A percentile compares a stretch with the other conserved stretches of the same genome.
These are phyloP conservation scores for Chondrus crispus DNA, from an alignment of 23 red algal species.

Conservation along the genomic window DNA sequence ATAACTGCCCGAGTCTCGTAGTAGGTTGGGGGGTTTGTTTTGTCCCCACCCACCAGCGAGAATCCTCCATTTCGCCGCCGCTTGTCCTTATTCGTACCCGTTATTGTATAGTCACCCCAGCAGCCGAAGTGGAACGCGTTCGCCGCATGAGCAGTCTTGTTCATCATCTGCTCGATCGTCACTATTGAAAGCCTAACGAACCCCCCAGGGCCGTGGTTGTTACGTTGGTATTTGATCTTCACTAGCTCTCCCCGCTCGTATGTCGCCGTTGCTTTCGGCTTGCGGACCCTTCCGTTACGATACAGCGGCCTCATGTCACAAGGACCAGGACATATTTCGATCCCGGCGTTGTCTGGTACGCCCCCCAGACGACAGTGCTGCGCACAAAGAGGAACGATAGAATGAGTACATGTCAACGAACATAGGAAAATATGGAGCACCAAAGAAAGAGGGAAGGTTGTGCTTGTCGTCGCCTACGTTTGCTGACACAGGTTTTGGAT, in stretches of 20 bases:
- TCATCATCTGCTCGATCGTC: neutral
- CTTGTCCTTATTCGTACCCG: neutral
- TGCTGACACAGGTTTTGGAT: too few relatives aligned
- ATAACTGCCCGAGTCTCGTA: neutral
- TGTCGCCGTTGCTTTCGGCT: too few relatives aligned
- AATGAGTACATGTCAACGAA: too few relatives aligned
- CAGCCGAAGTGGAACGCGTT: conserved; percentile 26
- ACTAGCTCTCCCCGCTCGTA: neutral
- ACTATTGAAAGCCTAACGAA: conserved; percentile 4
- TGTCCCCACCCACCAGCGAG: neutral
- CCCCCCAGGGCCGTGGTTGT: neutral
- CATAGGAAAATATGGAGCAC: too few relatives aligned
- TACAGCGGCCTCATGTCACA: too few relatives aligned
- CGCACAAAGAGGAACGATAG: too few relatives aligned
- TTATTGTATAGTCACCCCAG: neutral
- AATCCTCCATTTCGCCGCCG: neutral
- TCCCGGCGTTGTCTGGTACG: neutral
- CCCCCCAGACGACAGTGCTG: neutral
- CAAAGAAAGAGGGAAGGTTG: too few relatives aligned
- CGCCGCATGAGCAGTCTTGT: neutral
- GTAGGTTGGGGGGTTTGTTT: neutral
- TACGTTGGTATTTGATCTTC: neutral
- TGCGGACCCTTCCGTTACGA: too few relatives aligned
- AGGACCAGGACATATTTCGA: neutral
- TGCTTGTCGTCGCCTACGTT: too few relatives aligned